phyloP scores from a whole-genome alignment of 208 protist species.

The Acanthamoeba royreba region DNA sequence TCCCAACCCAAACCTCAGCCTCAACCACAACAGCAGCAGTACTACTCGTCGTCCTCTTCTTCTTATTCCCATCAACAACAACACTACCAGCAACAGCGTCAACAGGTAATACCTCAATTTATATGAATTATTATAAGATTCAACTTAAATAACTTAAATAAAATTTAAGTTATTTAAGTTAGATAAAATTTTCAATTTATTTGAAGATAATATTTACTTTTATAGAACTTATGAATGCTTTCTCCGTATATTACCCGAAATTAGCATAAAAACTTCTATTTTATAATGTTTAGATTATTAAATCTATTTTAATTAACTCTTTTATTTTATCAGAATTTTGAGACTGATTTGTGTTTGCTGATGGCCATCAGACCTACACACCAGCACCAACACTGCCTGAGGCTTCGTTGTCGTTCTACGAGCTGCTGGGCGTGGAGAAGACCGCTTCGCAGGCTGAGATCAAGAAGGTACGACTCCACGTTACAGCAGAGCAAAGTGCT shows the following conservation, averaged over 20 bases:
- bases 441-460: slow-evolving; percentile 50
- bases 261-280: neutral
- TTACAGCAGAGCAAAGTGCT: too few species aligned
- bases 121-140: too few species aligned
- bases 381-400: neutral
- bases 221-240: neutral
- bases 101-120: neutral
- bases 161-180: too few species aligned
- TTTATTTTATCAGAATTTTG: too few species aligned
- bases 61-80: neutral
- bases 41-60: neutral
- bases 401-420: neutral
- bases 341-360: too few species aligned
- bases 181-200: neutral
- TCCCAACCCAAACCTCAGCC: neutral
- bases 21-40: neutral
- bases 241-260: neutral
- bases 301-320: too few species aligned
- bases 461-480: too few species aligned
- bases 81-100: neutral
- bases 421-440: slow-evolving; percentile 57
- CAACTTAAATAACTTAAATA: too few species aligned
- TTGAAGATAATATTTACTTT: neutral
- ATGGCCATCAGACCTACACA: neutral
- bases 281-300: neutral